These are phyloP conservation scores for Sesbania bispinosa DNA, from an alignment of 306 rosid species.

Conservation along the genomic window DNA sequence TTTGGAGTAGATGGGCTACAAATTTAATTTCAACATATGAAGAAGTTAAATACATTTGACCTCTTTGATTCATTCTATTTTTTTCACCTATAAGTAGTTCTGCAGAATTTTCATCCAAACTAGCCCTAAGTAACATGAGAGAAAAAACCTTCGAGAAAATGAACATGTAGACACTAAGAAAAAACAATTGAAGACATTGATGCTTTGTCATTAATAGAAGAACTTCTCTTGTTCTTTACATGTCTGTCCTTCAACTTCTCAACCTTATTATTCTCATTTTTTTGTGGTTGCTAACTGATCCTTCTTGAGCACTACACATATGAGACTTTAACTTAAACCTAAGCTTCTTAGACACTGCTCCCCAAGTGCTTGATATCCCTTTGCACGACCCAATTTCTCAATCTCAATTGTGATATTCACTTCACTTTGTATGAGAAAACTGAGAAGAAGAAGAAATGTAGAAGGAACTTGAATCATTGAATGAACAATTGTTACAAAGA, in stretches of 20 bases:
- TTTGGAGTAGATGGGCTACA: too few relatives aligned
- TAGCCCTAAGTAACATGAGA: conserved; percentile 14
- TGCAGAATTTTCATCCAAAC: too few relatives aligned
- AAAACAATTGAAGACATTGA: conserved; percentile 21
- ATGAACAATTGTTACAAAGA: too few relatives aligned
- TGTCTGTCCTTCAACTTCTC: conserved; percentile 81
- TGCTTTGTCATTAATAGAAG: conserved; percentile 53
- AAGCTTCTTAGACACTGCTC: conserved; percentile 73
- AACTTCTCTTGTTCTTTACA: conserved; percentile 56
- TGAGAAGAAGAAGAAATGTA: too few relatives aligned
- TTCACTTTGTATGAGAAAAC: too few relatives aligned
- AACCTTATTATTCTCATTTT: conserved; percentile 44
- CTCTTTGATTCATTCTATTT: too few relatives aligned
- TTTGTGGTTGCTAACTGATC: conserved; percentile 79
- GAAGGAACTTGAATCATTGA: too few relatives aligned
- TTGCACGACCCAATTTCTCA: conserved; percentile 66
- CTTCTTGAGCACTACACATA: conserved; percentile 99
- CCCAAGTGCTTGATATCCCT: conserved; percentile 81
- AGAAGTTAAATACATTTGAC: too few relatives aligned
- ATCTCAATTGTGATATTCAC: too few relatives aligned
- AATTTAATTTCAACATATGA: too few relatives aligned
- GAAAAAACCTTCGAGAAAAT: neutral
- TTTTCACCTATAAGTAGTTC: too few relatives aligned
- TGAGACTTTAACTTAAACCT: conserved; percentile 92
- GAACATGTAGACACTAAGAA: conserved; percentile 11